These are phyloP conservation scores for Trypanosoma lewisi DNA, from an alignment of 208 protist species.

Conservation along the genomic window DNA sequence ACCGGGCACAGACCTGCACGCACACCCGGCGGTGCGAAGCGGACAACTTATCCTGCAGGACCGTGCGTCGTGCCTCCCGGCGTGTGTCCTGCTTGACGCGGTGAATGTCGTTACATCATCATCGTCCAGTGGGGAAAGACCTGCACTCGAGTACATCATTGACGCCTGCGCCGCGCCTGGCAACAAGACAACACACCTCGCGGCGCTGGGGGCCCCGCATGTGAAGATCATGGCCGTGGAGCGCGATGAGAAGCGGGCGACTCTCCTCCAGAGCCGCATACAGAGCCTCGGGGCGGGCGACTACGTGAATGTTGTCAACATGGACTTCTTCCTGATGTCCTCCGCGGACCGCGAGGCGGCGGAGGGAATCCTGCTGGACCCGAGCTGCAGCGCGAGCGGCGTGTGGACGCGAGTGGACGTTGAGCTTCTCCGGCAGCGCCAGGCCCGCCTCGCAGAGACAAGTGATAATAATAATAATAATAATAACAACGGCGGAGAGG, in stretches of 20 bases:
- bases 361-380: slow-evolving; percentile 90
- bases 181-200: slow-evolving; percentile 91
- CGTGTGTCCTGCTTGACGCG: slow-evolving; percentile 79
- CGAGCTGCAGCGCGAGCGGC: slow-evolving; percentile 89
- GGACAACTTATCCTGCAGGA: slow-evolving; percentile 89
- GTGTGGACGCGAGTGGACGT: slow-evolving; percentile 87
- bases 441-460: neutral
- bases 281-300: slow-evolving; percentile 60
- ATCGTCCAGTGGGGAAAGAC: slow-evolving; percentile 1
- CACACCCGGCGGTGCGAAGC: slow-evolving; percentile 78
- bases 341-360: slow-evolving; percentile 69
- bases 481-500: slow-evolving; percentile 16
- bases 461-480: slow-evolving; percentile 8
- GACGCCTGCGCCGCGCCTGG: slow-evolving; percentile 91
- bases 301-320: slow-evolving; percentile 78
- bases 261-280: slow-evolving; percentile 65
- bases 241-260: slow-evolving; percentile 68
- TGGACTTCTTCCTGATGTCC: slow-evolving; percentile 84
- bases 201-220: slow-evolving; percentile 55
- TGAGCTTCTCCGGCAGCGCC: slow-evolving; percentile 46
- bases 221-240: slow-evolving; percentile 89
- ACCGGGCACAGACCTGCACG: slow-evolving; percentile 81
- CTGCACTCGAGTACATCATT: slow-evolving; percentile 78
- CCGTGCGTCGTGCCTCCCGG: slow-evolving; percentile 88
- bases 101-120: slow-evolving; percentile 34